Base-by-base conservation (phyloP, 441 rosid genomes). In the Aleurites moluccanus region DNA sequence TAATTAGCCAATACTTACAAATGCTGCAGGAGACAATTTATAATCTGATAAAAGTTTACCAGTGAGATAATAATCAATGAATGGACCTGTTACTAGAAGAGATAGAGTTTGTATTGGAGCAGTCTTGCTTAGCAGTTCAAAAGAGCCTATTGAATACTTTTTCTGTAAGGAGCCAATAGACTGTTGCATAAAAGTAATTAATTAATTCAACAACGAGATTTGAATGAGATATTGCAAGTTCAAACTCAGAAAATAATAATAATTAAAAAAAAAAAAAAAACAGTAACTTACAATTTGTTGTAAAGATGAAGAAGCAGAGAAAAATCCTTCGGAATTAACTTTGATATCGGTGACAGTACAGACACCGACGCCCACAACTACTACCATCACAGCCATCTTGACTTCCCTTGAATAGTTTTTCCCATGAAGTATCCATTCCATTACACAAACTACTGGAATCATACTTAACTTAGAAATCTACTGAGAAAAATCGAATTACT, bases 261-360 rank as follows among this genome's bases (percentile, higher is more conserved):
- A n/a, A n/a, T n/a, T n/a, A n/a, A n/a, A n/a, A n/a, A n/a, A n/a
- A n/a, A n/a, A n/a, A 61, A 49, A 23, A 40, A 9, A 7, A 42
- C 0, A 3, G n/a, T 3, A 49, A 81, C 98, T 89, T 80, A 95
- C 98, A 79, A 95, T 95, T 81, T 95, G 99, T 79, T 93, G 99
- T 21, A 95, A 85, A 64, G 99, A 95, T 2, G 97, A 93, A 68
- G 85, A 86, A 74, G 99, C 97, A 73, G 94, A 90, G 9, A 88
- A 62, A 79, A 91, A 96, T 67, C 99, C 98, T 82, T 91, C 90
- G 67, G 92, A 88, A 67, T 91, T 95, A 78, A 95, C 91, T 78
- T 88, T 89, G 74, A 92, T 96, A 87, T 96, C 99, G 33, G 99
- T 93, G 10, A 96, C 96, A 1, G 98, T 96, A 86, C 98, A 96